Base-by-base conservation (phyloP, 2,329 filamentous ascomycete genomes). In the Colletotrichum tropicale region DNA sequence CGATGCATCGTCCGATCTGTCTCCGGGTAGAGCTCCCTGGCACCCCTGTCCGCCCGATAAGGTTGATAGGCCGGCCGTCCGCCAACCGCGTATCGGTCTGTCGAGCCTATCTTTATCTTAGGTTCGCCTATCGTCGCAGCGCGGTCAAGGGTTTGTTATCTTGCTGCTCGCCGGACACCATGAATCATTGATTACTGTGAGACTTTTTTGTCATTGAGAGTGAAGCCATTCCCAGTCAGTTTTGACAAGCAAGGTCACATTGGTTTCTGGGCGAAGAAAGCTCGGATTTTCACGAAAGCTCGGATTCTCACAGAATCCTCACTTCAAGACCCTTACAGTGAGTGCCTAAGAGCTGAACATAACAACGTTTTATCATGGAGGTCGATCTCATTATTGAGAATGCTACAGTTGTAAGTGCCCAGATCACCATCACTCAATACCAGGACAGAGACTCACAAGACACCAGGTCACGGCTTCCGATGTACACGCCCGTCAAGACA, bases 381-480 rank as follows among this genome's bases (percentile, higher is more conserved):
- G 68, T 75, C 5, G 72, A 72, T 24, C 69, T 75, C 8, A 72
- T 72, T 55, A 55, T 75, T 4, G 61, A 56, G 24, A 75, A 75
- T 38, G 72, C 72, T 8, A 75, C 72, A n/a, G 72, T 75, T 18
- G 68, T 75, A 28, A 66, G 72, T 72, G 34, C 8, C 30, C 48
- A 13, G 8, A n/a, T 61, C 26, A 61, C 3, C 7, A 7, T 8
- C 10, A 32, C 28, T 56, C 18, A n/a, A 34, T 8, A 18, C 3
- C 26, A 1, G 4, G 16, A n/a, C 16, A 30, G 5, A 8, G 10
- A 5, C 30, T 66, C 4, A 60, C 15, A 16, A 28, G 21, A 28
- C 28, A 28, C 6, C n/a, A 75, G 72, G 72, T 56, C 16, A 75
- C 72, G 13, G 68, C 72, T 38, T 75, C 72, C 8, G 72, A 75